A percentile compares a stretch with the other conserved stretches of the same genome.
Conservation (phyloP, 1,284 basidiomycete genomes). For the Mycosarcoma mackinlayi region DNA sequence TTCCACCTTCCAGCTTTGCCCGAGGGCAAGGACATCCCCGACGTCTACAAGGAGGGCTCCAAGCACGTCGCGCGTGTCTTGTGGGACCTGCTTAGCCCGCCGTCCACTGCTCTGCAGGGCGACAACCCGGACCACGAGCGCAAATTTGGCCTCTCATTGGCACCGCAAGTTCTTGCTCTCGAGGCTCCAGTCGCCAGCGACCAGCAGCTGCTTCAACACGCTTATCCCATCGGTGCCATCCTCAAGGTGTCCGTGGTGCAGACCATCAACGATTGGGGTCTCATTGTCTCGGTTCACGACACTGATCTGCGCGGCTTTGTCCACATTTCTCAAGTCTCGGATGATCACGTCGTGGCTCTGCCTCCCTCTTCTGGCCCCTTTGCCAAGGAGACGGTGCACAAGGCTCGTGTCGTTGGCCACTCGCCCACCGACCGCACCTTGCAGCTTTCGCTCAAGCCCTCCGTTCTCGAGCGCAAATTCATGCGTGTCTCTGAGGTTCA, state of each 20-base stretch:
- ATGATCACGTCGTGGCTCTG: slow-evolving; percentile 85
- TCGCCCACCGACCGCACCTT: slow-evolving; percentile 88
- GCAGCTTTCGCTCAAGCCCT: slow-evolving; percentile 84
- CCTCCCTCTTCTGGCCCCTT: slow-evolving; percentile 70
- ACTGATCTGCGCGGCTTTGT: slow-evolving; percentile 56
- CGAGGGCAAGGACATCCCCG: slow-evolving; percentile 58
- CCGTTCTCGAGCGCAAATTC: slow-evolving; percentile 86
- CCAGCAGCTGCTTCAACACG: slow-evolving; percentile 43
- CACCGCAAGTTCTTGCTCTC: slow-evolving; percentile 57
- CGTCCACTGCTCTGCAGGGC: slow-evolving; percentile 36
- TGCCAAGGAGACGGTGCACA: slow-evolving; percentile 72
- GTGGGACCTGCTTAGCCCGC: slow-evolving; percentile 71
- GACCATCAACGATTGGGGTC: slow-evolving; percentile 62
- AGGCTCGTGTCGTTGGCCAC: slow-evolving; percentile 88
- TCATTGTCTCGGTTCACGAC: slow-evolving; percentile 53
- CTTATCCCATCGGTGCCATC: slow-evolving; percentile 57
- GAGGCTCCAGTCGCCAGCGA: slow-evolving; percentile 38
- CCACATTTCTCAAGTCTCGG: slow-evolving; percentile 87
- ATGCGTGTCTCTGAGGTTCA: slow-evolving; percentile 83
- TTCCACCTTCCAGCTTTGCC: slow-evolving; percentile 76
- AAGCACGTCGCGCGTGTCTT: slow-evolving; percentile 84
- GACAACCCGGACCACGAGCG: slow-evolving; percentile 52
- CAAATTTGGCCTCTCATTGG: slow-evolving; percentile 61
- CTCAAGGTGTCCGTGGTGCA: slow-evolving; percentile 54
- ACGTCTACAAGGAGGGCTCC: slow-evolving; percentile 74